Evolutionary conservation across 495 filamentous ascomycete genomes (phyloP).

Genomic region (Darksidea phi): DNA sequence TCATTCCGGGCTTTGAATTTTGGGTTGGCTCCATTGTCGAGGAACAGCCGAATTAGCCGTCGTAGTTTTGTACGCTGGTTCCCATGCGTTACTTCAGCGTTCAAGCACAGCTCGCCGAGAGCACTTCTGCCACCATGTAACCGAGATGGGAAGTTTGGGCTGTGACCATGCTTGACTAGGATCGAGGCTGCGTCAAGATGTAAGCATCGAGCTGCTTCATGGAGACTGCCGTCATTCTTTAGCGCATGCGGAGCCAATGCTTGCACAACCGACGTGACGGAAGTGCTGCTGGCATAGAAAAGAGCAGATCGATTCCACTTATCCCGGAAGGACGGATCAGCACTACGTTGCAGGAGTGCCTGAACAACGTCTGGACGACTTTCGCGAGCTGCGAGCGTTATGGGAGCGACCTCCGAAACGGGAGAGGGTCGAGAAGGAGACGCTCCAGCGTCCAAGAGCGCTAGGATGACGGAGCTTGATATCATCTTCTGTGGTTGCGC

Average conservation of each 20-base stretch:
- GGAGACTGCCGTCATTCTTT: slow-evolving; percentile 29
- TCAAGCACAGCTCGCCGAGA: slow-evolving; percentile 27
- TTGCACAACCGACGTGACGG: slow-evolving; percentile 4
- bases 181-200: slow-evolving; percentile 9
- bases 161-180: slow-evolving; percentile 19
- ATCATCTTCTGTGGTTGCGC: slow-evolving; percentile 29
- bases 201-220: slow-evolving; percentile 26
- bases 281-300: slow-evolving; percentile 24
- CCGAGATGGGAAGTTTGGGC: slow-evolving; percentile 23
- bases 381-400: slow-evolving; percentile 26
- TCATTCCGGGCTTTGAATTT: slow-evolving; percentile 30
- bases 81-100: slow-evolving; percentile 7
- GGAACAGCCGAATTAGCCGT: slow-evolving; percentile 25
- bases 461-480: slow-evolving; percentile 20
- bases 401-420: slow-evolving; percentile 13
- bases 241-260: slow-evolving; percentile 13
- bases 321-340: slow-evolving; percentile 24
- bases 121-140: slow-evolving; percentile 27
- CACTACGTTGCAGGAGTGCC: slow-evolving; percentile 18
- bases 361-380: slow-evolving; percentile 18
- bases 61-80: slow-evolving; percentile 20
- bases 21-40: slow-evolving; percentile 21
- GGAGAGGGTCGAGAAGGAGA: slow-evolving; percentile 7
- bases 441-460: slow-evolving; percentile 25
- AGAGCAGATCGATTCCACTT: slow-evolving; percentile 28